These are phyloP conservation scores for Schizochytrium sp. DNA, from an alignment of 108 stramenopile genomes.

Conservation along the genomic window DNA sequence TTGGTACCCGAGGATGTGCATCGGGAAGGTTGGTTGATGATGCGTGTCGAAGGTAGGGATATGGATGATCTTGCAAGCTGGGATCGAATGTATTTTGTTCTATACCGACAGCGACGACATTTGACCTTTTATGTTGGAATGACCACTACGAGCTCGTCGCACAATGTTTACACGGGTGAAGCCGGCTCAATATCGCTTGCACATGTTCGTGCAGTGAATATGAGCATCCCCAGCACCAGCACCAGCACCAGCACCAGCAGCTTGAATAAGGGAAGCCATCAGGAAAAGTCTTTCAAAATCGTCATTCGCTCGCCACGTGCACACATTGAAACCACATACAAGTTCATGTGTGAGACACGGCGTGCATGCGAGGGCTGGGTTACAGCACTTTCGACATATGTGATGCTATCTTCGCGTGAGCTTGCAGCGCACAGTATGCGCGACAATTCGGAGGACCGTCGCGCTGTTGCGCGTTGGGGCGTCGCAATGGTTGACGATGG, in stretches of 20 bases:
- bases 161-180: conserved; percentile 4
- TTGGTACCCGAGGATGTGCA: background rate
- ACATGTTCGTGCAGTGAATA: background rate
- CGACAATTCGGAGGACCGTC: background rate
- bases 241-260: too few species aligned
- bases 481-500: background rate
- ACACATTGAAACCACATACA: background rate
- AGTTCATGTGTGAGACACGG: background rate
- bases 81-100: background rate
- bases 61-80: background rate
- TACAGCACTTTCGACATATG: background rate
- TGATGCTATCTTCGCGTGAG: background rate
- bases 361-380: background rate
- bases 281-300: background rate
- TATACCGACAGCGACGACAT: background rate
- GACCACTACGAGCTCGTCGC: background rate
- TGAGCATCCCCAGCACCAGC: background rate
- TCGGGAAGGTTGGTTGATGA: background rate
- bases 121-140: background rate
- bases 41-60: background rate
- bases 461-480: background rate
- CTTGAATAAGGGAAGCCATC: background rate
- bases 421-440: background rate
- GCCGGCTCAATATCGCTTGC: background rate
- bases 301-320: background rate